Percentiles rank a stretch among this genome's conserved stretches.
Evolutionary conservation across 2,329 filamentous ascomycete genomes (phyloP).

Genomic region (Colletotrichum lentis): DNA sequence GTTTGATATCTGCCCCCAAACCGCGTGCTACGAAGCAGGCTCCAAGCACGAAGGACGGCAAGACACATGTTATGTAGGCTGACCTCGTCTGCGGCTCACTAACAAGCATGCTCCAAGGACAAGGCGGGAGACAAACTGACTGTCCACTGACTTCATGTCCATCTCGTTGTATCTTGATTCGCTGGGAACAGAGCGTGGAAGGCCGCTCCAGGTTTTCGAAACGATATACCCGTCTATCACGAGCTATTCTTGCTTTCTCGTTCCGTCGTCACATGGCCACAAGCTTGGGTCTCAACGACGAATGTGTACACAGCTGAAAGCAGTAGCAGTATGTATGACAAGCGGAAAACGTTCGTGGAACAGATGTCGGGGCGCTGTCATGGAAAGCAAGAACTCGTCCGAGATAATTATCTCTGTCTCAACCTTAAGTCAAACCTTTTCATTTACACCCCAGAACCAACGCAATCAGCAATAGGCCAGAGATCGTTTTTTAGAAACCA

Average conservation of each 20-base stretch:
- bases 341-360: neutral
- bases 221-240: neutral
- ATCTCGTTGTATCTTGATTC: neutral
- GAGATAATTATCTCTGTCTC: neutral
- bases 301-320: neutral
- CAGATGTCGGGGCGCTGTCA: neutral
- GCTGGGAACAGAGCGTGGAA: neutral
- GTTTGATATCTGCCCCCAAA: neutral
- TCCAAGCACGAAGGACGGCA: neutral
- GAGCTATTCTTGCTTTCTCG: neutral
- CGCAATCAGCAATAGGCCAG: neutral
- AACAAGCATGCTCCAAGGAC: neutral
- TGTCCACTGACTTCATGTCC: neutral
- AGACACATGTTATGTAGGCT: neutral
- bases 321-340: neutral
- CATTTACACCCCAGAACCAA: neutral
- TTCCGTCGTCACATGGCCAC: neutral
- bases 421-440: neutral
- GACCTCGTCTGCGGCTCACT: neutral
- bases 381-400: neutral
- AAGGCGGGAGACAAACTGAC: neutral
- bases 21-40: neutral
- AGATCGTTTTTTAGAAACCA: conserved; percentile 21
- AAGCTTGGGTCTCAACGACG: neutral
- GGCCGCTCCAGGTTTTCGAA: neutral